Base-by-base conservation (phyloP, 1,139 yeast genomes). In the Petasospora rhodanensis region DNA sequence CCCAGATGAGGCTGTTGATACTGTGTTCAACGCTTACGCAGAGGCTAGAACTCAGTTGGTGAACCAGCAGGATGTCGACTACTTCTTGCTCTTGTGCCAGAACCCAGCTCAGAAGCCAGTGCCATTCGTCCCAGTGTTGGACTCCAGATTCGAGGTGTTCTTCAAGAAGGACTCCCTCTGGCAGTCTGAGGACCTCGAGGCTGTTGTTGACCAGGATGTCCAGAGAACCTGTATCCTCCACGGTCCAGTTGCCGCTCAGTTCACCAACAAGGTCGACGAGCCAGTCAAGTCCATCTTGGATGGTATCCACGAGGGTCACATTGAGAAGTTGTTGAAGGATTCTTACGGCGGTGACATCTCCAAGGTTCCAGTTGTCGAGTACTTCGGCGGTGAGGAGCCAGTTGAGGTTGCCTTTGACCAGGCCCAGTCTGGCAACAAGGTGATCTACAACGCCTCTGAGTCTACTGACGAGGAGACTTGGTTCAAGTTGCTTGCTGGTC, bases 211-310 rank as follows among this genome's bases (percentile, higher is more conserved):
- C 51, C 89, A 82, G 56, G 99, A 91, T 61, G 97, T 91, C 46
- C 93, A 89, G 64, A 84, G 98, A 72, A 89, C 96, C 15, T 93
- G 98, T 81, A 87, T 91, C 50, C 75, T 91, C 54, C 96, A 87
- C 55, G 97, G 98, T 50, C 99, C 99, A 32, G 98, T 93, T 52
- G 95, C 98, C 51, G 96, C 96, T 52, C 89, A 81, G 64, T 89
- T 68, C 68, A 81, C 97, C 51, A 83, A 73, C 52, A 71, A 73
- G 58, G 93, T 84, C 40, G 78, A 91, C 57, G 96, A 86, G 65
- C 97, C 98, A 52, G 84, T 91, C 57, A 80, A 84, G 62, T 84
- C 81, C 31, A 87, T 91, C 49, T 67, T 91, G 68, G 97, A 89
- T 56, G 68, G 73, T 46, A 80, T 91, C 43, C 96, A 93, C 55